Percentiles rank a stretch among this genome's conserved stretches.
Evolutionary conservation across 1,284 basidiomycete genomes (phyloP).

Genomic region (Sanghuangporus weigelae): DNA sequence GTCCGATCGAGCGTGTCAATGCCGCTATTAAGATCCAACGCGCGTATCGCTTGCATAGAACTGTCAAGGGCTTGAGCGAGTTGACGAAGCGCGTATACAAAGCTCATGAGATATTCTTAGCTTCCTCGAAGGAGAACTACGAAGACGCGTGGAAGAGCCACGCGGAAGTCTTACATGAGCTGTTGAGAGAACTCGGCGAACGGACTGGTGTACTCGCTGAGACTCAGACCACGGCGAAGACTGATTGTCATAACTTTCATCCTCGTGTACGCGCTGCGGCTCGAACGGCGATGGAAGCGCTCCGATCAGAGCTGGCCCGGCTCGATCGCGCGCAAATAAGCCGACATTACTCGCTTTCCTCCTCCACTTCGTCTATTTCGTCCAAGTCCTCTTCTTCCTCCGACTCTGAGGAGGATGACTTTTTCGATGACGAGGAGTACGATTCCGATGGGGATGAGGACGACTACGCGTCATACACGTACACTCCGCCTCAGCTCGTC

Average conservation of each 20-base stretch:
- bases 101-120: neutral
- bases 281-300: neutral
- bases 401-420: neutral
- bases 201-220: neutral
- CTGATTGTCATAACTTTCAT: neutral
- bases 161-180: slow-evolving; percentile 1
- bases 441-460: neutral
- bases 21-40: slow-evolving; percentile 17
- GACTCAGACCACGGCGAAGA: neutral
- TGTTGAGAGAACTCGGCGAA: slow-evolving; percentile 4
- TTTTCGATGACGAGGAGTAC: neutral
- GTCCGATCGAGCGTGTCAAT: slow-evolving; percentile 11
- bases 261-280: slow-evolving; percentile 1
- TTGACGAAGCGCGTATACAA: neutral
- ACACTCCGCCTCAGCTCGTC: neutral
- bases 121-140: neutral
- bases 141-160: neutral
- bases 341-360: neutral
- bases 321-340: slow-evolving; percentile 7
- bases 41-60: slow-evolving; percentile 11
- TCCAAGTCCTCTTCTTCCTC: neutral
- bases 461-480: neutral
- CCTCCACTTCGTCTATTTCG: neutral
- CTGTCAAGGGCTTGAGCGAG: neutral
- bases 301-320: neutral